Conservation (phyloP, 176 grass and related monocot species). For the Cocos nucifera region DNA sequence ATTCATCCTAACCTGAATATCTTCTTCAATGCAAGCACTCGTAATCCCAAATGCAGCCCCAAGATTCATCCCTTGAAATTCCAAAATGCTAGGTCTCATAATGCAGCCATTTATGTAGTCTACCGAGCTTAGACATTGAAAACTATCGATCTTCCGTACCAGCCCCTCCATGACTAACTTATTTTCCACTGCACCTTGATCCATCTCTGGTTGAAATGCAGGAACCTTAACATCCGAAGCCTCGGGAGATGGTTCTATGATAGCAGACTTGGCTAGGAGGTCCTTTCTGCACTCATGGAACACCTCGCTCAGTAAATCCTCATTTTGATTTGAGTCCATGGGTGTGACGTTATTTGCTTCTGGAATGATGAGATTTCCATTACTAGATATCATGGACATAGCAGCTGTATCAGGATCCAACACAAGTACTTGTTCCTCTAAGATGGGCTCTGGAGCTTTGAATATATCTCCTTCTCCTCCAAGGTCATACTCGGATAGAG, state of each 20-base stretch:
- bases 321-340: slow-evolving; percentile 44
- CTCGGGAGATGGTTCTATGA: too few relatives aligned
- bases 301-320: slow-evolving; percentile 51
- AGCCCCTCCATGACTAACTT: slow-evolving; percentile 34
- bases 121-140: slow-evolving; percentile 57
- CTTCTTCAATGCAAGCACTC: slow-evolving; percentile 82
- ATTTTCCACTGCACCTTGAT: slow-evolving; percentile 23
- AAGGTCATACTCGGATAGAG: slow-evolving; percentile 72
- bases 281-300: slow-evolving; percentile 78
- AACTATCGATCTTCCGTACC: slow-evolving; percentile 84
- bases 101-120: slow-evolving; percentile 44
- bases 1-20: slow-evolving; percentile 67
- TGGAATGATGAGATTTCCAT: slow-evolving; percentile 28
- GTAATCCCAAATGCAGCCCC: slow-evolving; percentile 68
- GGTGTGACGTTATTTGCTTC: slow-evolving; percentile 37
- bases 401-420: slow-evolving; percentile 53
- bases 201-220: slow-evolving; percentile 54
- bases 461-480: slow-evolving; percentile 91
- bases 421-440: slow-evolving; percentile 43
- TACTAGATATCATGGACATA: slow-evolving; percentile 62
- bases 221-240: slow-evolving; percentile 59
- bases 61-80: slow-evolving; percentile 75
- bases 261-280: neutral
- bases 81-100: slow-evolving; percentile 67
- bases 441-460: slow-evolving; percentile 77